phyloP scores from a whole-genome alignment of 2,329 filamentous ascomycete species.

The Talaromyces amestolkiae region DNA sequence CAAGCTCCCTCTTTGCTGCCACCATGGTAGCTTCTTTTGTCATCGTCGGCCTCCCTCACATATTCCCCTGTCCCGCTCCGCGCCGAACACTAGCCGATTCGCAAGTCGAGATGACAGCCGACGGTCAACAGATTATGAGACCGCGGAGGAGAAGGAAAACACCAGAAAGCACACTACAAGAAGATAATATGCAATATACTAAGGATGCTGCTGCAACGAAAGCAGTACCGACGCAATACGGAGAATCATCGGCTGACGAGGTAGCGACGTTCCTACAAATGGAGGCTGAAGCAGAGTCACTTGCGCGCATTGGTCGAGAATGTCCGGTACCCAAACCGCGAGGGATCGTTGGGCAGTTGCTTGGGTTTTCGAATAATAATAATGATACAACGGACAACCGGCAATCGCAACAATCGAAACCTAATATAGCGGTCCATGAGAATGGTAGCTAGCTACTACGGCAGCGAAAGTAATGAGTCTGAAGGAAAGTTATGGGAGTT shows the following conservation, averaged over 20 bases:
- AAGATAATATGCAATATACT: constrained; percentile 18
- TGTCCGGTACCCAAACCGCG: constrained; percentile 91
- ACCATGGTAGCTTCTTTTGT: constrained; percentile 86
- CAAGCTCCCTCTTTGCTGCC: constrained; percentile 90
- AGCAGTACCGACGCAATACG: constrained; percentile 21
- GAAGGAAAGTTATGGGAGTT: neutral
- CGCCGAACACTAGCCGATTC: constrained; percentile 73
- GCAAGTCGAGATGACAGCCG: constrained; percentile 40
- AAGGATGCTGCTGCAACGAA: constrained; percentile 12
- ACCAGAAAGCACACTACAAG: constrained; percentile 23
- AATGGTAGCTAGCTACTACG: constrained; percentile 13
- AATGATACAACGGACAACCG: constrained; percentile 20
- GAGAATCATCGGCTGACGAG: constrained; percentile 39
- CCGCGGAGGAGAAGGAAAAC: constrained; percentile 38
- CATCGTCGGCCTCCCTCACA: constrained; percentile 84
- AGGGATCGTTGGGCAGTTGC: constrained; percentile 70
- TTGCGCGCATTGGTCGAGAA: constrained; percentile 59
- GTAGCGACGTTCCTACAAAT: constrained; percentile 45
- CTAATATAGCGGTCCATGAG: constrained; percentile 21
- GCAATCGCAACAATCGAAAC: constrained; percentile 9
- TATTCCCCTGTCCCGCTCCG: constrained; percentile 86
- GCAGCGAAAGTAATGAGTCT: neutral
- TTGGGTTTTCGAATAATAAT: constrained; percentile 61
- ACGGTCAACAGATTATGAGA: constrained; percentile 44
- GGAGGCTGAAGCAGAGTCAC: constrained; percentile 39